A percentile compares a stretch with the other conserved stretches of the same genome.
These are phyloP conservation scores for Lithohypha guttulata DNA, from an alignment of 2,329 filamentous ascomycete genomes.

Conservation along the genomic window DNA sequence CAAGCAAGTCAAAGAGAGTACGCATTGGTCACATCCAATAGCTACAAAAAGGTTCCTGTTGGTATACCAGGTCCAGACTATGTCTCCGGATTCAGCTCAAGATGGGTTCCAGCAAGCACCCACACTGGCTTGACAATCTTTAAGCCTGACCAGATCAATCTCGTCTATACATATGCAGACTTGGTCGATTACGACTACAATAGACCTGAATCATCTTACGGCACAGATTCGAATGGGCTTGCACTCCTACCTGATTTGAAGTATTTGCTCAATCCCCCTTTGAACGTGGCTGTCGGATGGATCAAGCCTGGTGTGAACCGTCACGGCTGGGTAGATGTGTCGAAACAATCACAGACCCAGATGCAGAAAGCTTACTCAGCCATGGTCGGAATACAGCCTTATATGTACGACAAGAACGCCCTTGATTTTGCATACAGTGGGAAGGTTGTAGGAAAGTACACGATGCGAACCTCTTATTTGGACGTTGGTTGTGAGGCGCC, in stretches of 20 bases:
- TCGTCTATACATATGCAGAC: background rate
- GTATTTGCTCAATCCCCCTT: background rate
- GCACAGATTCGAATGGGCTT: background rate
- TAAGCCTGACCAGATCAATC: background rate
- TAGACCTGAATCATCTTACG: background rate
- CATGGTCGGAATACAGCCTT: background rate
- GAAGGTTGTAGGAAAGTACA: slow-evolving; percentile 8
- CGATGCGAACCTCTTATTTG: slow-evolving; percentile 5
- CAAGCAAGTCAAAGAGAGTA: slow-evolving; percentile 11
- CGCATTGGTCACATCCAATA: slow-evolving; percentile 1
- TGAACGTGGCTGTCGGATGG: background rate
- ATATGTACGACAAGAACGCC: background rate
- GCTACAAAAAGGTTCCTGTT: slow-evolving; percentile 1
- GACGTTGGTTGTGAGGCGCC: slow-evolving; percentile 5
- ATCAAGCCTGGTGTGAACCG: background rate
- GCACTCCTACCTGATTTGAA: slow-evolving; percentile 9
- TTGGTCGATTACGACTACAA: background rate
- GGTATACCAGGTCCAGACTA: slow-evolving; percentile 1
- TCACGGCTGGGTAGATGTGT: slow-evolving; percentile 11
- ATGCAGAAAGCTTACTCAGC: slow-evolving; percentile 5
- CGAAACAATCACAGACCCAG: slow-evolving; percentile 5
- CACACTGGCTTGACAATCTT: background rate
- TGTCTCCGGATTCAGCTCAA: slow-evolving; percentile 7
- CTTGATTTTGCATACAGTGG: background rate
- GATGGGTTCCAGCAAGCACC: slow-evolving; percentile 2